These are phyloP conservation scores for Didymella pomorum DNA, from an alignment of 2,329 filamentous ascomycete species.

Conservation along the genomic window DNA sequence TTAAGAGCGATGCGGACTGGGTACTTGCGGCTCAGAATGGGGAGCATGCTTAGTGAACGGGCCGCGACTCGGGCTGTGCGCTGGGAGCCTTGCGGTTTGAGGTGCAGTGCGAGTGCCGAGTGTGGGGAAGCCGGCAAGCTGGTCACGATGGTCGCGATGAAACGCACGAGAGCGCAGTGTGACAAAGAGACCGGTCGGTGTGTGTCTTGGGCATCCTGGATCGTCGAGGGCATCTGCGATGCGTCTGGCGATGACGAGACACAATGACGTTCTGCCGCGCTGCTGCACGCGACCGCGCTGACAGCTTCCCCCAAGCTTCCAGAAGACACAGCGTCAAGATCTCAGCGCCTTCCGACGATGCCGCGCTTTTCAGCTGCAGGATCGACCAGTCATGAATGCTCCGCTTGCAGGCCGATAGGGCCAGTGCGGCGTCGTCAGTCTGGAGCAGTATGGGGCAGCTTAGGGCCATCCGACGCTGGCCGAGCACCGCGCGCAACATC, in stretches of 20 bases:
- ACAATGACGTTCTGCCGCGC: slow-evolving; percentile 14
- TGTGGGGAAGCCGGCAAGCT: slow-evolving; percentile 18
- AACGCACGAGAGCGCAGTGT: slow-evolving; percentile 4
- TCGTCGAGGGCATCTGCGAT: neutral
- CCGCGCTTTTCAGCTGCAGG: slow-evolving; percentile 9
- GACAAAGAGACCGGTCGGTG: neutral
- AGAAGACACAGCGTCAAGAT: slow-evolving; percentile 5
- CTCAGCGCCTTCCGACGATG: slow-evolving; percentile 10
- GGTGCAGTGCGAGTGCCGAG: slow-evolving; percentile 11
- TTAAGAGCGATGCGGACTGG: slow-evolving; percentile 20
- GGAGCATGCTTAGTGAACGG: neutral
- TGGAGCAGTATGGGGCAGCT: slow-evolving; percentile 19
- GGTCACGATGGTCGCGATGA: slow-evolving; percentile 19
- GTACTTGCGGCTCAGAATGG: slow-evolving; percentile 19
- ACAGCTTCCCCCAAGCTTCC: slow-evolving; percentile 1
- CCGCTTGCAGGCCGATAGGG: slow-evolving; percentile 16
- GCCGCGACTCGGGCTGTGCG: slow-evolving; percentile 5
- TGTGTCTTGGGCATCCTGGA: neutral
- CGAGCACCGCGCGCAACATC: slow-evolving; percentile 32
- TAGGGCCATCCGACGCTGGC: slow-evolving; percentile 40
- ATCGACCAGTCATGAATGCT: slow-evolving; percentile 20
- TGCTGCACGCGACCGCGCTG: slow-evolving; percentile 11
- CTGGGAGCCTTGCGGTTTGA: slow-evolving; percentile 10
- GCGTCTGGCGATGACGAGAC: slow-evolving; percentile 5
- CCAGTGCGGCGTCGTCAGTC: slow-evolving; percentile 8